Base-by-base conservation (phyloP, 352 stramenopile species). In the Achlya hypogyna region DNA sequence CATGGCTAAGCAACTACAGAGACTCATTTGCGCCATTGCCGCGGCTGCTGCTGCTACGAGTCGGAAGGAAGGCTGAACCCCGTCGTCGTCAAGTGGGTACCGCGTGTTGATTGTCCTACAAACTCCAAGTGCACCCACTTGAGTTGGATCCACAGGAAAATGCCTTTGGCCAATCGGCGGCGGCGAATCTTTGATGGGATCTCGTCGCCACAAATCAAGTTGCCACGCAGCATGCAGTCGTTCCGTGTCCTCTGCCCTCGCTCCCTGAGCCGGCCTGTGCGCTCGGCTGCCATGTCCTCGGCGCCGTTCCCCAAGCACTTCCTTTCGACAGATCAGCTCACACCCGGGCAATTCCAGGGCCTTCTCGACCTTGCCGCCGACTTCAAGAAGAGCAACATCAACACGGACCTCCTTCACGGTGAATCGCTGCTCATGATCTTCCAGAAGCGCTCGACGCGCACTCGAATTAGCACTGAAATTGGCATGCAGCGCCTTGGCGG, bases 401-500 rank as follows among this genome's bases (percentile, higher is more conserved):
- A 71, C 22, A 35, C 27, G 12, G 49, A 45, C n/a, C 16, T 71
- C 43, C 56, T 76, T 6, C 14, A 38, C 23, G 75, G 77, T 20
- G 87, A 95, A 54, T 88, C 88, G 53, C 88, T 96, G 75, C 91
- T 88, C 31, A 97, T 96, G 87, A 97, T 98, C 71, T 98, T 97
- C 75, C 89, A 97, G 66, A 98, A 98, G 75, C 84, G 91, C 51
- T 95, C 81, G 53, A 98, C 91, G 16, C 89, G 91, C 65, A 98
- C 91, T 16, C 85, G 91, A 53, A 94, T 98, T 34, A 96, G 85
- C 54, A 97, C 87, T 14, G 95, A 99, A 81, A 98, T 97, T 23
- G 97, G 96, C 27, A 98, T 98, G 91, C 83, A 90, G 53, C 65
- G 98, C 59, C 81, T 99, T 14, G 96, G 97, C 52, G 97, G 96